Evolutionary conservation across 257 asterid genomes (phyloP), one percentile per base, ranked within the genome.

Genomic region (Eucommia ulmoides): DNA sequence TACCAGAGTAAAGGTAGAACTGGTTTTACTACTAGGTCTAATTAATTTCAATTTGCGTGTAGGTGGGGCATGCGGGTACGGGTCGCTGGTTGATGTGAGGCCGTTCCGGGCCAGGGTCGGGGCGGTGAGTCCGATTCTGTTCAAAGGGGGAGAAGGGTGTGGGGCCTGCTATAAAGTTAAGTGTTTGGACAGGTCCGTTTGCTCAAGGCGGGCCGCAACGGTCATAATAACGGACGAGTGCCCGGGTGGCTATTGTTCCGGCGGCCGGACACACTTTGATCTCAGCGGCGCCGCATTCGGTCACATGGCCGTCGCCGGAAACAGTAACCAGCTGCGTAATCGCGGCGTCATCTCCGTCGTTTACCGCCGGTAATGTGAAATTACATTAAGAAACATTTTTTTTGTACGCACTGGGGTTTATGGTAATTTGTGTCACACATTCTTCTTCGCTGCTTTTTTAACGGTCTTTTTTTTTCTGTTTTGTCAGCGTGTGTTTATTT

Each of bases 211-310:
- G 67, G 98, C 98, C 1, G 98, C 74, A 21, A 89, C 96, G 0
- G 96, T 89, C 18, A 85, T 89, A 24, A 78, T 89, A 8, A 89
- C 96, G 33, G 98, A 89, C 55, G 96, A 85, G 65, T 82, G 96
- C 56, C 98, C 98, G 44, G 91, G 94, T 29, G 93, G 93, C 0
- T 82, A 77, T 51, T 78, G 98, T 54, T 73, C 91, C 14, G 66
- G 69, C 6, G 88, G 73, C 5, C 67, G 73, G 23, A 55, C 74
- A 29, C 98, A 85, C 48, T 85, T 89, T 15, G 98, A 89, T 56
- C 96, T 85, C 56, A 80, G 98, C 56, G 98, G 98, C 41, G 96
- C 98, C 42, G 98, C 96, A 20, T 89, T 85, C 53, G 79, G 96
- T 19, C 77, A 94, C 15, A 78, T 89, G 93, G 98, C 98, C 0